phyloP scores from a whole-genome alignment of 106 monocot genomes.

The Acorus gramineus region DNA sequence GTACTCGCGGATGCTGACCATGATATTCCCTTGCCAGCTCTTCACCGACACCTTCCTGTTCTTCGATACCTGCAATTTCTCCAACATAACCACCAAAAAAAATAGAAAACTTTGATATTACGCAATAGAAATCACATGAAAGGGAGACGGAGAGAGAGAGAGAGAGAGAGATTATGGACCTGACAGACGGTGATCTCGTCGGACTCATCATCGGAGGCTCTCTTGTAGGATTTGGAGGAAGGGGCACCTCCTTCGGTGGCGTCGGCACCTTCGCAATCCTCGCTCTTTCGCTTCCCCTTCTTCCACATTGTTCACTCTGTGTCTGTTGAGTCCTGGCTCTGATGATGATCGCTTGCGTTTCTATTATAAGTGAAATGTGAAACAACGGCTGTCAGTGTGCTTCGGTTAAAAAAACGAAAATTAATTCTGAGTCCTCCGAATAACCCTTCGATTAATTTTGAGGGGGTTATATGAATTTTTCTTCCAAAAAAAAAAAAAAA shows the following conservation, averaged over 20 bases:
- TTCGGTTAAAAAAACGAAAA: too few relatives aligned
- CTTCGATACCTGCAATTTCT: constrained; percentile 48
- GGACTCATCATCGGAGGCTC: constrained; percentile 16
- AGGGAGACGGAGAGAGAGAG: background rate
- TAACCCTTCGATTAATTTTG: too few relatives aligned
- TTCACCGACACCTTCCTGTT: constrained; percentile 60
- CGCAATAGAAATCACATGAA: background rate
- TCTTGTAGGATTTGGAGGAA: too few relatives aligned
- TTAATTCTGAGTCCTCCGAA: too few relatives aligned
- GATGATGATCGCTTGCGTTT: too few relatives aligned
- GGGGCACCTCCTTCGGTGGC: constrained; percentile 11
- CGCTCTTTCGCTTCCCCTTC: background rate
- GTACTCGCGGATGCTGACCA: constrained; percentile 76
- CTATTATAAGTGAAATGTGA: too few relatives aligned
- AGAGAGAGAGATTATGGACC: constrained; percentile 14
- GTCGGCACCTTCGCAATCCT: constrained; percentile 10
- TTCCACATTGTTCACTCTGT: too few relatives aligned
- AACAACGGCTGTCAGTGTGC: too few relatives aligned
- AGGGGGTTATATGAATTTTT: too few relatives aligned
- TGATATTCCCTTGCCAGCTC: constrained; percentile 50
- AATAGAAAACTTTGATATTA: too few relatives aligned
- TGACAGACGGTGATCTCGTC: constrained; percentile 61
- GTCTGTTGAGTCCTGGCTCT: too few relatives aligned
- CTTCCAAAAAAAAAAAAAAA: too few relatives aligned
- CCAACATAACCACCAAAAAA: background rate